Base-by-base conservation (phyloP, 169 alveolate species). In the Plasmodium yoelii region DNA sequence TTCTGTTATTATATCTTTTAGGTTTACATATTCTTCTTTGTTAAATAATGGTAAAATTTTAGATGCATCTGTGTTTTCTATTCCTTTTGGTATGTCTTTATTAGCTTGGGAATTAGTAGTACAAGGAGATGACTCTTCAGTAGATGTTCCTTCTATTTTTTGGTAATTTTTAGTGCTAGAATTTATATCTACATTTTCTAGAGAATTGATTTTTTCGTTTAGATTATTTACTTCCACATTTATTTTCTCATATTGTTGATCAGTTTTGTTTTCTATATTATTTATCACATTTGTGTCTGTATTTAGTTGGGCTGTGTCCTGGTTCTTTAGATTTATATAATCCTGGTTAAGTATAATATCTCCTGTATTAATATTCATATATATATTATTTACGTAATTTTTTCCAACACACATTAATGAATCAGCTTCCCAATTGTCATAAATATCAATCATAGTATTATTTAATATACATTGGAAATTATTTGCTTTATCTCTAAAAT, bases 391-490 rank as follows among this genome's bases (percentile, higher is more conserved):
- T 6, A 77, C 88, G 19, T 77, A 77, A 28, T 77, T 77, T 7
- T 51, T 44, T 8, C 73, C 88, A 12, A 77, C 88, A 18, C 88
- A 77, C 77, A 77, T 65, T 7, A 77, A 46, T 19, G 88, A 77
- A 53, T 77, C 88, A 15, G 88, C 59, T 24, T 77, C 88, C 88
- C 88, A 77, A 9, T 77, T 77, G n/a, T 77, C 77, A 24, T 77
- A 77, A 63, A 77, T 77, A 51, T 77, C 88, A 47, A 77, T 77
- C 88, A 90, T 77, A 63, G 93, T 84, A 69, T 93, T 87, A 68
- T 90, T 93, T 39, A 93, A 90, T 56, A 90, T 75, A 18, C 93
- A 77, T 6, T 93, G 95, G 72, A 93, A 93, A 74, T 93, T 93
- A 13, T 93, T 92, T 22, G 93, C 73, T 2, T 93, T 87, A 10